Base-by-base conservation (phyloP, 1,139 yeast species). In the Protomyces inundatus region DNA sequence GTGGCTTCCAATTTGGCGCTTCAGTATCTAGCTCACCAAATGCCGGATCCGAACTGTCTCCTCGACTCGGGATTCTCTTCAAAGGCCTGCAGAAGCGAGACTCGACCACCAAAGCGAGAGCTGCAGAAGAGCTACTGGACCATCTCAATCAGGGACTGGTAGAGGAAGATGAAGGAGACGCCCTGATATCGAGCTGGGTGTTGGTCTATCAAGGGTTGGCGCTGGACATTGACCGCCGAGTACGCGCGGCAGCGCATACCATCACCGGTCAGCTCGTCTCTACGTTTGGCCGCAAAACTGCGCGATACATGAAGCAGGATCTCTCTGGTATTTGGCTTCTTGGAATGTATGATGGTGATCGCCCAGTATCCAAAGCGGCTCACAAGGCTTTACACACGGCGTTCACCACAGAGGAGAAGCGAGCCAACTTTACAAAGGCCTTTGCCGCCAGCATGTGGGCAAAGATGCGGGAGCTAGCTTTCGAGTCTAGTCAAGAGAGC, bases 61-160 rank as follows among this genome's bases (percentile, higher is more conserved):
- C 48, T 23, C 48, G 48, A n/a, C 30, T 30, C 9, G 48, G 30
- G 4, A 79, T 91, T 23, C 77, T 85, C 10, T 87, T 90, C 77
- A 90, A 88, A 72, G 83, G 87, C 14, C 75, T 91, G 54, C 72
- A 86, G 72, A 91, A 90, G 73, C 84, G 88, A 71, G 96, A 90
- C 71, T 81, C 87, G 12, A 85, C 84, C 32, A 93, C 98, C 0
- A 88, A 86, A 71, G 96, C 90, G 70, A 88, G 86, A 71, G 90
- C 95, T 0, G 76, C 90, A 42, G 74, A 70, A 9, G 95, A 88
- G 48, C 75, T 91, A 40, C 69, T 81, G 3, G 71, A 70, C 16
- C 64, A 67, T 32, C 56, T 73, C 34, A 56, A 52, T 6, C 32
- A 48, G 2, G 39, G 39, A 32, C 39, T n/a, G 34, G n/a, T 9